Base-by-base conservation (phyloP, 192 early-diverging fungal genomes). In the Coemansia sp. region DNA sequence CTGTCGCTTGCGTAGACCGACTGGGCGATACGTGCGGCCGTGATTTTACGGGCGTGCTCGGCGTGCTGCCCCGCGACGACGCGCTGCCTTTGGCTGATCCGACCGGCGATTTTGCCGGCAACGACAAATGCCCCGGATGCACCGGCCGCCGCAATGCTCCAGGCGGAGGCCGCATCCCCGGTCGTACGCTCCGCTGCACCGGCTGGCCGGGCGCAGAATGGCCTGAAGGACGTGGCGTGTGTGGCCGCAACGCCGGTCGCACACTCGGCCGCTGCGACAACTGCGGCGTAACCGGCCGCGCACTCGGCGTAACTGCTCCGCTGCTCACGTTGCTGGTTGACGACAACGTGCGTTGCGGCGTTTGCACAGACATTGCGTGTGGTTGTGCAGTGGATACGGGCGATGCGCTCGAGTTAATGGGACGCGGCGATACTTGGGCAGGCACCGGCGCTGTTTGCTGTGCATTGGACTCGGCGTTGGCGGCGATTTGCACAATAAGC, bases 401-500 rank as follows among this genome's bases (percentile, higher is more conserved):
- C 41, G 41, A 43, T n/a, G 41, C 41, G 41, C 41, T 43, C 12
- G 41, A 2, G 14, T 43, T 43, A 2, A 4, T n/a, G 10, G 41
- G 41, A 2, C 41, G 41, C 41, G 65, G 37, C 26, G 58, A 3
- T 16, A 25, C 58, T 8, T 26, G 31, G 6, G 26, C 41, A 12
- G 57, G 50, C 7, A 38, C 48, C 21, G 31, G 65, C 19, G 57
- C 49, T 21, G 65, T 17, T n/a, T 65, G 69, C 45, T 64, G 55
- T 37, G 63, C 61, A 16, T 55, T 72, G 49, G 51, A 22, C 14
- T 72, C 75, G 3, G 52, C 61, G 54, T 63, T 73, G 1, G 71
- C 71, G 0, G 75, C 66, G 11, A 79, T 72, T 21, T 79, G 76
- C 0, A 71, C 76, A 21, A 79, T 68, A 35, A 79, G 41, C 26